Evolutionary conservation across 2,329 filamentous ascomycete genomes (phyloP), one percentile per base, ranked within the genome.

Genomic region (Penicillium vulpinum): DNA sequence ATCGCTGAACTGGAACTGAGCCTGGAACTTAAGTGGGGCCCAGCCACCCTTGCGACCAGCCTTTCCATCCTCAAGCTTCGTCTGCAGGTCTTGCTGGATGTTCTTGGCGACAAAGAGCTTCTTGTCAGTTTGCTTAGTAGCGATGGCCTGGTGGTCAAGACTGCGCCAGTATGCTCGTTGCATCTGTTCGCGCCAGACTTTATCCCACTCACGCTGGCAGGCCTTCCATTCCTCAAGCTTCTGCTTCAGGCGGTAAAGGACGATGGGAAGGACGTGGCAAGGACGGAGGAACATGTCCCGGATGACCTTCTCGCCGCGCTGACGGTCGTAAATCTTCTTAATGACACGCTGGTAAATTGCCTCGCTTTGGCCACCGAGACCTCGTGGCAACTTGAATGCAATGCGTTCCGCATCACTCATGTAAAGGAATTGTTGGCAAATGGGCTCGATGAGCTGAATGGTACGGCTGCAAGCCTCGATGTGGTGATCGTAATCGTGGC

Each of bases 141-240:
- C 88, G 58, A 96, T 92, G 21, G 92, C 92, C 83, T 97, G 96
- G 70, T 99, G 94, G 70, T 99, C 94, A 51, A 99, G 85, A 73
- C 92, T 96, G 79, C 92, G 95, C 77, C 95, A 90, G 76, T 97
- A 96, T 79, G 96, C 93, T 68, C 89, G 88, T 70, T 96, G 89
- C 24, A 93, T 97, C 77, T 97, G 94, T 48, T 91, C 88, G 62
- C 94, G 91, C 94, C 94, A 99, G 8, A 99, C 92, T 76, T 97
- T 97, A 75, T 97, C 92, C 94, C 94, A 99, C 72, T 99, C 95
- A 31, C 94, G 91, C 81, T 90, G 92, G 6, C 91, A 93, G 65
- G 95, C 92, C 62, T 96, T 91, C 94, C 94, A 99, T 69, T 97
- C 92, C 74, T 99, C 94, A 43, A 95, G 88, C 73, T 97, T 97